These are phyloP conservation scores for Scedosporium aurantiacum DNA, from an alignment of 2,329 filamentous ascomycete species.

Conservation along the genomic window DNA sequence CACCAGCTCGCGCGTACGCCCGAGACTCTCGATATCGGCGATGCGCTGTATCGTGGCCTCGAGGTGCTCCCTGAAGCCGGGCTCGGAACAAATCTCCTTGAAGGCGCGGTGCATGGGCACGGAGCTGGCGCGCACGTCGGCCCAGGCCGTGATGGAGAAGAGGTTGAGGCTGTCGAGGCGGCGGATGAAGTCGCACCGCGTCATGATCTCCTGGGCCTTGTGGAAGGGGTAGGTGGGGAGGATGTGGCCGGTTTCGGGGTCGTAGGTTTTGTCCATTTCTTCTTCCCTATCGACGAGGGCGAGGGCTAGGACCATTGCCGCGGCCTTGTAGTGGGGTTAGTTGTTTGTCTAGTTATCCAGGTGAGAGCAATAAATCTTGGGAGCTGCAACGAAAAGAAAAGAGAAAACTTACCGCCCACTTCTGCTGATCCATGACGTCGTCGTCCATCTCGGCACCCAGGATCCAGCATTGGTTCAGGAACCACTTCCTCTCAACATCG, in stretches of 20 bases:
- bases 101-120: constrained; percentile 96
- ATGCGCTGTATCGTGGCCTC: constrained; percentile 79
- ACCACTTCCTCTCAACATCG: constrained; percentile 62
- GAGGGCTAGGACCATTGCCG: constrained; percentile 85
- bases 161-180: constrained; percentile 88
- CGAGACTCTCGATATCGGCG: constrained; percentile 82
- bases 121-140: constrained; percentile 81
- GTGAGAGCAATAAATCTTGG: background rate
- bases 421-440: constrained; percentile 97
- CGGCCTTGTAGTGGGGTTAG: constrained; percentile 42
- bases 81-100: constrained; percentile 63
- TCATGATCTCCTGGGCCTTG: constrained; percentile 85
- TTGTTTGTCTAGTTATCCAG: background rate
- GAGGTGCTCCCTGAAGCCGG: constrained; percentile 72
- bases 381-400: background rate
- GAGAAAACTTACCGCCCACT: constrained; percentile 63
- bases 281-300: constrained; percentile 78
- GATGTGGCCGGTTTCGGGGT: constrained; percentile 56
- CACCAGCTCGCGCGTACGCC: constrained; percentile 85
- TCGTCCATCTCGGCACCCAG: constrained; percentile 73
- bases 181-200: constrained; percentile 86
- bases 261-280: constrained; percentile 53
- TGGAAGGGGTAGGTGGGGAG: constrained; percentile 75
- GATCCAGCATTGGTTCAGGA: constrained; percentile 66
- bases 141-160: constrained; percentile 82